A percentile compares a stretch with the other conserved stretches of the same genome.
phyloP scores from a whole-genome alignment of 768 basidiomycete species.

The Pleurotus pulmonarius region DNA sequence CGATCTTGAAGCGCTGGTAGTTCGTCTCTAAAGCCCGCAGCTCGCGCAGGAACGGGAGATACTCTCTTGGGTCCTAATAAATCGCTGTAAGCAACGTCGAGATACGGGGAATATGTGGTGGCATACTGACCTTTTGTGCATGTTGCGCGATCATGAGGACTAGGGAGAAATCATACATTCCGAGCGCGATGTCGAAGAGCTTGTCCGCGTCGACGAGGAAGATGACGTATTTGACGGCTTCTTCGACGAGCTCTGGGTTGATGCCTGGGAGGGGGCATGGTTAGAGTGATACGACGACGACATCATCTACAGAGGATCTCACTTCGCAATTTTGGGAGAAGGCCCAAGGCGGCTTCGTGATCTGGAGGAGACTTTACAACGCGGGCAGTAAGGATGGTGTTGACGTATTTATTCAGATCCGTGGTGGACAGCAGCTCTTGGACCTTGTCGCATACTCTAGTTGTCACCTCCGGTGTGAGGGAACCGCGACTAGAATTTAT shows the following conservation, averaged over 20 bases:
- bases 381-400: constrained; percentile 88
- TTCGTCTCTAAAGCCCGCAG: constrained; percentile 73
- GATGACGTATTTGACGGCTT: constrained; percentile 97
- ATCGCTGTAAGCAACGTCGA: background rate
- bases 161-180: constrained; percentile 98
- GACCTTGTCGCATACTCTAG: constrained; percentile 73
- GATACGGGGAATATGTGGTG: background rate
- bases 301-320: background rate
- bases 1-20: constrained; percentile 88
- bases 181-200: constrained; percentile 91
- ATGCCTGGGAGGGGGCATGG: constrained; percentile 27
- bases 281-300: constrained; percentile 4
- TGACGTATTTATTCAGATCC: constrained; percentile 79
- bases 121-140: constrained; percentile 76
- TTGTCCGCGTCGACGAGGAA: constrained; percentile 92
- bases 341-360: constrained; percentile 76
- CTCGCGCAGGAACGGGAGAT: constrained; percentile 93
- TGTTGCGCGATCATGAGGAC: constrained; percentile 96
- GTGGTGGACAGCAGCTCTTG: constrained; percentile 65
- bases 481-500: constrained; percentile 49
- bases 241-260: constrained; percentile 80
- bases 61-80: constrained; percentile 90
- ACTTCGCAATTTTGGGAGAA: constrained; percentile 81
- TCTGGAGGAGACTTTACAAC: constrained; percentile 91
- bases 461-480: constrained; percentile 54